These are phyloP conservation scores for Endocarpon pusillum DNA, from an alignment of 495 filamentous ascomycete genomes.

Conservation along the genomic window DNA sequence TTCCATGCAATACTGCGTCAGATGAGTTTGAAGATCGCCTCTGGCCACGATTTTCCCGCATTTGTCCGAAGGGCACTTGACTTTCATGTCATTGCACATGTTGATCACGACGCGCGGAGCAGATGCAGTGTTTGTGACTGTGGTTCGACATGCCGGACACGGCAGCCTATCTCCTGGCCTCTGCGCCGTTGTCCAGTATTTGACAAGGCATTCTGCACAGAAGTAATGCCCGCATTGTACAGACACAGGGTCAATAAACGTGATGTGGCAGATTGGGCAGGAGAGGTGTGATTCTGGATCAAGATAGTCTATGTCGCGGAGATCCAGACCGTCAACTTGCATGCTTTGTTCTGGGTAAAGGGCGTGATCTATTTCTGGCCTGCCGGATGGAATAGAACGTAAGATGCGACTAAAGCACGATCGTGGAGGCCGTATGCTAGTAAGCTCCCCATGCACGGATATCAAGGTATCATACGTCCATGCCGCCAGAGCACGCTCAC, in stretches of 20 bases:
- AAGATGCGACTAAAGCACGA: no score
- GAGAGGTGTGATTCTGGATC: no score
- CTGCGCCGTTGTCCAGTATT: conserved; percentile 31
- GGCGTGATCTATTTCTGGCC: no score
- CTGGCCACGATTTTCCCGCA: conserved; percentile 46
- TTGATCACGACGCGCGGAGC: conserved; percentile 38
- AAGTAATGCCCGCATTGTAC: conserved; percentile 63
- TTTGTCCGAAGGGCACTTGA: conserved; percentile 56
- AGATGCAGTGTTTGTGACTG: conserved; percentile 19
- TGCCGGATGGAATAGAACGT: no score
- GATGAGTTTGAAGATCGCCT: conserved; percentile 53
- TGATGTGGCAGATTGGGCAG: conserved; percentile 70
- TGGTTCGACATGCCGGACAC: conserved; percentile 30
- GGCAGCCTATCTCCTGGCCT: conserved; percentile 24
- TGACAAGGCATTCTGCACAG: conserved; percentile 52
- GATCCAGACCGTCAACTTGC: no score
- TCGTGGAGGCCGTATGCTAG: no score
- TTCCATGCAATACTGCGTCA: conserved; percentile 67
- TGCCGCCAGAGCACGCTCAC: no score
- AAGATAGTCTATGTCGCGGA: conserved; percentile 55
- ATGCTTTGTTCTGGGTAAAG: no score
- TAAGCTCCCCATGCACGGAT: no score
- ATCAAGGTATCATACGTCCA: no score
- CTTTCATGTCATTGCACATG: conserved; percentile 61
- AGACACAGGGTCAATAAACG: conserved; percentile 54